Base-by-base conservation (phyloP, 495 filamentous ascomycete genomes). In the Annulohypoxylon nitens region DNA sequence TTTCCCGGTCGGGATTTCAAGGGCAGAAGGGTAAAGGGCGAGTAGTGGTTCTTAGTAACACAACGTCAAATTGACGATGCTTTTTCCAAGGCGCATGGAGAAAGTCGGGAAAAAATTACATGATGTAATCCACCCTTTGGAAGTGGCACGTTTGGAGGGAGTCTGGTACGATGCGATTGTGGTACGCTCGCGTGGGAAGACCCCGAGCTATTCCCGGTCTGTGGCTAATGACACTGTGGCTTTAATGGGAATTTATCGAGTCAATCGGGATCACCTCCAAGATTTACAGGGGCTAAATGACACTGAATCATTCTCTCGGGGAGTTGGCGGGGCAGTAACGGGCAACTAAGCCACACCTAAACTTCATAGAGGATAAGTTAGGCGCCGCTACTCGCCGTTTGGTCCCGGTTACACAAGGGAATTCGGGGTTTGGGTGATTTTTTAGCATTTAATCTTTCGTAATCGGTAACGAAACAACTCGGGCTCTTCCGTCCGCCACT, bases 51-150 rank as follows among this genome's bases (percentile, higher is more conserved):
- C 62, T 70, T 69, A 70, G 67, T 70, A 64, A 73, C 51, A 57
- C 64, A 67, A 55, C 58, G 45, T 67, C 67, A 64, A 70, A 37
- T 68, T 68, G 63, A 67, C 67, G 72, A 67, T 61, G 51, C 23
- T 50, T 25, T 67, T 30, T 53, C 14, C 20, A 45, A 23, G 30
- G 50, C 37, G 55, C 61, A 59, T 70, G 71, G 71, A 59, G 67
- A 74, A 74, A 70, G 50, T 70, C 71, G 71, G 71, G 71, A 36
- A 59, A 63, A 66, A 69, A 70, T 70, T 70, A 74, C 71, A 75
- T 75, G 67, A 70, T 75, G 72, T 70, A 70, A 70, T 70, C 72
- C 67, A 70, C 67, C 34, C 23, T 23, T 43, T 43, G 11, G n/a
- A 54, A 23, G 57, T 75, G 72, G 72, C 45, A 75, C 67, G 72